Evolutionary conservation across 179 eudicot species (phyloP).

Genomic region (Gypsophila paniculata): DNA sequence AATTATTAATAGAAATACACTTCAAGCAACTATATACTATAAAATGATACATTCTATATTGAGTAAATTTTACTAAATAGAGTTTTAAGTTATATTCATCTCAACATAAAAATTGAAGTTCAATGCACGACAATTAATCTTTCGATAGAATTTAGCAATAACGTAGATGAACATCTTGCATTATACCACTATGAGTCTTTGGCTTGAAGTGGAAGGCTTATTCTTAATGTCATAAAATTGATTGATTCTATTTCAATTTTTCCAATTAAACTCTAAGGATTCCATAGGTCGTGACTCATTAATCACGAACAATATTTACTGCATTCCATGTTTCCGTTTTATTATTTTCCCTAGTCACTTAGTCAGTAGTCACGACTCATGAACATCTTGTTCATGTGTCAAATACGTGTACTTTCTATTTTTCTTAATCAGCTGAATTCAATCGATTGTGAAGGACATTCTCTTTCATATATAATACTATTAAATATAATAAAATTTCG

Average conservation of each 20-base stretch:
- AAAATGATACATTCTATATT: no score
- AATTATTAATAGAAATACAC: neutral
- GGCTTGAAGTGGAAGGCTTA: neutral
- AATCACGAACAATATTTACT: no score
- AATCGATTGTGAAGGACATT: no score
- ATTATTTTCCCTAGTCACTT: no score
- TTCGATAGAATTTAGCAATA: neutral
- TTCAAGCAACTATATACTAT: no score
- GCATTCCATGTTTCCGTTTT: neutral
- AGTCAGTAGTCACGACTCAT: no score
- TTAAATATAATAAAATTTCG: no score
- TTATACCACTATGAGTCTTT: neutral
- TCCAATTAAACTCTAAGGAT: no score
- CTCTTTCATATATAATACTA: no score
- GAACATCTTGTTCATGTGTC: no score
- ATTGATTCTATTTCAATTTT: neutral
- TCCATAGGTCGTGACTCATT: neutral
- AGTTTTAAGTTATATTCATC: neutral
- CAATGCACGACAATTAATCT: neutral
- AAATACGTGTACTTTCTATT: no score
- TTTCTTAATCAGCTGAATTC: no score
- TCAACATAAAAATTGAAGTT: neutral
- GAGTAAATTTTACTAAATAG: neutral
- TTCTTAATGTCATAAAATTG: neutral
- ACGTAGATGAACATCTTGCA: neutral